Base-by-base conservation (phyloP, 2,329 filamentous ascomycete genomes). In the Ophiostoma sp. region DNA sequence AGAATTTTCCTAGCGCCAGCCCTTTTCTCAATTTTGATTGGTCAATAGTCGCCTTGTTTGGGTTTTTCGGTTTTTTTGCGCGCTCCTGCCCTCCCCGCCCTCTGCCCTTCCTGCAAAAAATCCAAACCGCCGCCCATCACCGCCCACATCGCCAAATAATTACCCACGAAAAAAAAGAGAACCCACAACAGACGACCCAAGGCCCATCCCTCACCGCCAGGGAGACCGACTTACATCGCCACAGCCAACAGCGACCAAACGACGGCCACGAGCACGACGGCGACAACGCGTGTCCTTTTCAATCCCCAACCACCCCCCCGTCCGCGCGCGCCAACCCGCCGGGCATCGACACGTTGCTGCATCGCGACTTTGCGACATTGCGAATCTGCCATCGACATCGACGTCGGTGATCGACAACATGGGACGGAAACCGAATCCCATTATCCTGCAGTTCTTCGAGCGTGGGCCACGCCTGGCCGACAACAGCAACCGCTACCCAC, bases 391-490 rank as follows among this genome's bases (percentile, higher is more conserved):
- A 57, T 57, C 52, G 52, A 57, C 52, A 2, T 20, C 57, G 57
- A 33, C 57, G 57, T 27, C 27, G 57, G 57, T 33, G 62, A 65
- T 39, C 62, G 62, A 67, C 64, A 66, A 10, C n/a, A 94, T 94
- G 92, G 92, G 92, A 78, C 87, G 92, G 77, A 90, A 90, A 80
- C 92, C 92, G 74, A 94, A 95, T 80, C 88, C 89, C 76, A 84
- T 96, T 75, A 94, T 97, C 78, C 85, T 92, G 79, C 89, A 94
- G 80, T 95, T 93, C 83, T 97, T 97, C 79, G 88, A 92, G 78
- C 88, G 93, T 75, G 94, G 94, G 11, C 86, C 88, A 54, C 97
- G 97, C 81, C 86, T 97, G 76, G 88, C 90, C 77, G 93, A 97
- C 81, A 90, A 91, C 74, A 95, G 92, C 82, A 97, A 96, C 79